Base-by-base conservation (phyloP, 2,329 filamentous ascomycete genomes). In the Aspergillus sp. region DNA sequence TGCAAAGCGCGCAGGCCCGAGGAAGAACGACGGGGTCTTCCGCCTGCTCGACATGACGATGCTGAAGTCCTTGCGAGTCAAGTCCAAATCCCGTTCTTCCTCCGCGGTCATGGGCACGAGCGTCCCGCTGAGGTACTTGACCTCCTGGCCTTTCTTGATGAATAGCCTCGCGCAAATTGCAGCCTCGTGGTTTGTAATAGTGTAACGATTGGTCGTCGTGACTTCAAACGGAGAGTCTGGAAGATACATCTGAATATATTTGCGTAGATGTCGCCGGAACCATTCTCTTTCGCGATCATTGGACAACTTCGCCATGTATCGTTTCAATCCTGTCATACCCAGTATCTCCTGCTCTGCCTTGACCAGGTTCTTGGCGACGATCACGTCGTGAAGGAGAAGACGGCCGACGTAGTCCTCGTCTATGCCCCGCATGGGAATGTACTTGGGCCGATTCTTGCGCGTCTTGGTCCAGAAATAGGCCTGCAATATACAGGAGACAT, bases 401-500 rank as follows among this genome's bases (percentile, higher is more conserved):
- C 73, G 69, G 47, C 77, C 75, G 35, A 85, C 73, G 26, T 80
- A 73, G 43, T 84, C 79, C 53, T 82, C 78, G 45, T 79, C 81
- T 43, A 97, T 75, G 36, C 88, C 88, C 52, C 93, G 83, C 5
- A 86, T 88, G 1, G 88, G 79, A 58, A 87, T 86, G 67, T 94
- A 97, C 46, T 87, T 88, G 47, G 81, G 82, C 51, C 86, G 83
- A 61, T 97, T 95, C 70, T 98, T 98, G 54, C 91, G 90, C 49
- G 96, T 95, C 3, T 81, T 86, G 4, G 91, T 91, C 91, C 93
- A 97, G 74, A 93, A 98, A 69, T 87, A 96, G 7, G 88, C 85
- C 91, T 96, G 55, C 43, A 12, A 45, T 33, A 51, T 19, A 57
- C 50, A 26, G 49, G 42, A 4, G 27, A 19, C 7, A 43, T 63